Evolutionary conservation across 192 early-diverging fungal species (phyloP).

Genomic region (Spizellomyces sp.): DNA sequence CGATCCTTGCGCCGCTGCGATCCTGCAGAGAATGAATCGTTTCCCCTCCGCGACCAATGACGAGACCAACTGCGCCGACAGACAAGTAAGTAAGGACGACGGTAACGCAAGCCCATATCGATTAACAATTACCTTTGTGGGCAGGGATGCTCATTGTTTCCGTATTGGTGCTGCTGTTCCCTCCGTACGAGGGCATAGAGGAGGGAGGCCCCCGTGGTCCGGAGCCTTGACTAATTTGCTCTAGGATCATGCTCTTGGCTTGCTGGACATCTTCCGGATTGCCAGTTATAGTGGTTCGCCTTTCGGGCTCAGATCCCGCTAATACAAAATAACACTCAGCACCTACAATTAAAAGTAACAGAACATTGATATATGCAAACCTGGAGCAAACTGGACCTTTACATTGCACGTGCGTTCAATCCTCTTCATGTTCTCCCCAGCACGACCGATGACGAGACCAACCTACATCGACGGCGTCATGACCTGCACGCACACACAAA

Average conservation of each 20-base stretch:
- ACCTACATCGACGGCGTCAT: constrained; percentile 44
- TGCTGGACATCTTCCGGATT: constrained; percentile 64
- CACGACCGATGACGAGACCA: constrained; percentile 80
- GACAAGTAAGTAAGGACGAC: background rate
- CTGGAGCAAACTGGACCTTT: constrained; percentile 68
- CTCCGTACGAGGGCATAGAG: background rate
- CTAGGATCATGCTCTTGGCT: constrained; percentile 75
- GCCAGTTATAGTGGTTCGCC: constrained; percentile 69
- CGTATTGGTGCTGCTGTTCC: background rate
- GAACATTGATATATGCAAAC: background rate
- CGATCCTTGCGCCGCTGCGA: constrained; percentile 71
- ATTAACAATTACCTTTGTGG: constrained; percentile 18
- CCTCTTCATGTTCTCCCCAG: constrained; percentile 76
- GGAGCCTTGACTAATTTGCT: constrained; percentile 56
- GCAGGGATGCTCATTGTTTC: constrained; percentile 18
- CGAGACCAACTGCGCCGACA: constrained; percentile 67
- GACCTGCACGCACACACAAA: constrained; percentile 52
- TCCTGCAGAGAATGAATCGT: constrained; percentile 81
- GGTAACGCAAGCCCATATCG: background rate
- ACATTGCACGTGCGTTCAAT: constrained; percentile 75
- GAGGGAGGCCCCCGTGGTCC: background rate
- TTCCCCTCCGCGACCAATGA: constrained; percentile 78
- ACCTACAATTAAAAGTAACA: background rate
- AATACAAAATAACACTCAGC: background rate
- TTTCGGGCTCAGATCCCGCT: constrained; percentile 18